phyloP scores from a whole-genome alignment of 192 early-diverging fungal species.

The Fimicolochytrium jonesii region DNA sequence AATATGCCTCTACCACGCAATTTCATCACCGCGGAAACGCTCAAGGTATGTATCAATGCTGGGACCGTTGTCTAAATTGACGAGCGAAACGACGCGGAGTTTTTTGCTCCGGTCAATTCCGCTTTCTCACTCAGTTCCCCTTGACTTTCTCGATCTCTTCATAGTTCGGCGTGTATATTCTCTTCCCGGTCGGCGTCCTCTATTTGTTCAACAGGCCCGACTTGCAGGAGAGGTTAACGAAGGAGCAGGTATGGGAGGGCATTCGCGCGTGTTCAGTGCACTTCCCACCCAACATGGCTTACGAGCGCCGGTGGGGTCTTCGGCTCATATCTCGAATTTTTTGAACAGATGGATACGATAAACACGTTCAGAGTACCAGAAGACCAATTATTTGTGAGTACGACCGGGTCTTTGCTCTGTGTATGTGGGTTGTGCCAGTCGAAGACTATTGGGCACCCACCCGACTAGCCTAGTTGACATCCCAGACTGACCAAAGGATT shows the following conservation, averaged over 20 bases:
- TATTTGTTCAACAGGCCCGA: slow-evolving; percentile 29
- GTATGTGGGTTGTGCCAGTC: too few relatives aligned
- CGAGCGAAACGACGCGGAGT: not conserved
- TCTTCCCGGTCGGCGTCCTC: slow-evolving; percentile 22
- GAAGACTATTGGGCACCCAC: too few relatives aligned
- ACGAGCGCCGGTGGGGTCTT: too few relatives aligned
- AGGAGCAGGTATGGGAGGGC: slow-evolving; percentile 7
- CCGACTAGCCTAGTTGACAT: too few relatives aligned
- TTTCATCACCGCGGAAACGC: slow-evolving; percentile 14
- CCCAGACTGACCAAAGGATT: too few relatives aligned
- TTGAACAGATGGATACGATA: slow-evolving; percentile 4
- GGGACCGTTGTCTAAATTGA: not conserved
- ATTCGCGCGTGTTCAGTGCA: too few relatives aligned
- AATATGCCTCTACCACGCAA: slow-evolving; percentile 19
- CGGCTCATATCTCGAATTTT: too few relatives aligned
- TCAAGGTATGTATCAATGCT: slow-evolving; percentile 4
- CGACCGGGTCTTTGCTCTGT: not conserved
- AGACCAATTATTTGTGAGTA: slow-evolving; percentile 16
- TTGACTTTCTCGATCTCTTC: not conserved
- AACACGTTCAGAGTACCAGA: slow-evolving; percentile 12
- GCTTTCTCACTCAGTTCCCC: not conserved
- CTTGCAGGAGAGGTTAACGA: slow-evolving; percentile 7
- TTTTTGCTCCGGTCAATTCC: not conserved
- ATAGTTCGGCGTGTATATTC: slow-evolving; percentile 25
- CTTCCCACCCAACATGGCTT: too few relatives aligned